Evolutionary conservation across 2,329 filamentous ascomycete genomes (phyloP).

Genomic region (Paraconiothyrium sp.): DNA sequence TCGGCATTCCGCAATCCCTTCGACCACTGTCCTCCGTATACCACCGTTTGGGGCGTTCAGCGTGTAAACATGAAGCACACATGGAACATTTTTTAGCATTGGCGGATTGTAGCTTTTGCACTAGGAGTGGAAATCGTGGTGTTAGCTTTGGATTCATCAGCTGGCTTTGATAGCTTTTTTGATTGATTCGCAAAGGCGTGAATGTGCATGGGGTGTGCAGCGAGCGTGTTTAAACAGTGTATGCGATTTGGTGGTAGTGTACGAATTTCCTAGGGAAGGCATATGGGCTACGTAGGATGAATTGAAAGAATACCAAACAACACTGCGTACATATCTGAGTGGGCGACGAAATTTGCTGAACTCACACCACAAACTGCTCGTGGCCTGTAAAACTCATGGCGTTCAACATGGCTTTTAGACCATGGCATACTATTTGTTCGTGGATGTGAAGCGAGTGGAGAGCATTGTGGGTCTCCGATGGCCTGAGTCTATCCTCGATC

Average conservation of each 20-base stretch:
- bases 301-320: constrained; percentile 20
- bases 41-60: constrained; percentile 19
- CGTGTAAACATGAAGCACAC: constrained; percentile 27
- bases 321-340: not conserved
- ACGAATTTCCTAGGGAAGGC: constrained; percentile 24
- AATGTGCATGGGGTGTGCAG: constrained; percentile 16
- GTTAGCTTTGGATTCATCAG: constrained; percentile 20
- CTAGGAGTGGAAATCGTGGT: not conserved
- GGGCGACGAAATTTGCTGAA: too few relatives aligned
- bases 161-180: constrained; percentile 34
- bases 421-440: too few relatives aligned
- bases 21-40: constrained; percentile 12
- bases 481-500: not conserved
- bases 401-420: too few relatives aligned
- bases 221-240: constrained; percentile 13
- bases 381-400: too few relatives aligned
- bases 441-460: not conserved
- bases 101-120: constrained; percentile 28
- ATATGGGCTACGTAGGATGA: constrained; percentile 36
- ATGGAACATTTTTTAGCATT: constrained; percentile 25
- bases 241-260: constrained; percentile 16
- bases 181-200: constrained; percentile 10
- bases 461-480: not conserved
- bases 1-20: constrained; percentile 5
- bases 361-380: too few relatives aligned